Evolutionary conservation across 164 flowering plant species (phyloP).

Genomic region (Berberis vulgaris): DNA sequence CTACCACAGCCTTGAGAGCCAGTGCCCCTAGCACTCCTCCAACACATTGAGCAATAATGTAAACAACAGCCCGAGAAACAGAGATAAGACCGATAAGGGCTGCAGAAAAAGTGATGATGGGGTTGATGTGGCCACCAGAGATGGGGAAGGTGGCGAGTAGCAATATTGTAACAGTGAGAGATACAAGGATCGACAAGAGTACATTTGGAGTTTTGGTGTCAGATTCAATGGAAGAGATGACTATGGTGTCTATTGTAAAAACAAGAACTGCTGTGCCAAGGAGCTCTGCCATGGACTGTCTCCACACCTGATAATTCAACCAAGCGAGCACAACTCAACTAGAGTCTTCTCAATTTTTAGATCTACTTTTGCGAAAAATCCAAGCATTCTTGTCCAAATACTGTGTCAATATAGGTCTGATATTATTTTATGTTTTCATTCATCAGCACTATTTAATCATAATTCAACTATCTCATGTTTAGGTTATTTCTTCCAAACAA

Average conservation of each 20-base stretch:
- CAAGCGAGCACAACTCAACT: background rate
- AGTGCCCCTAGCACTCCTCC: background rate
- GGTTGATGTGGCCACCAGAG: slow-evolving; percentile 63
- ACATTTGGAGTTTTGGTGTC: slow-evolving; percentile 33
- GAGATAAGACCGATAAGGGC: slow-evolving; percentile 41
- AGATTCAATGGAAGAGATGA: slow-evolving; percentile 38
- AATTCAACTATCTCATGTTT: too few species aligned
- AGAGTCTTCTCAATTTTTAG: too few species aligned
- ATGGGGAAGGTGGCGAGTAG: slow-evolving; percentile 41
- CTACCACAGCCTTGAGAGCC: background rate
- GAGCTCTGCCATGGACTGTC: slow-evolving; percentile 48
- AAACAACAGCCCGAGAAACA: background rate
- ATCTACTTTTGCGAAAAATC: too few species aligned
- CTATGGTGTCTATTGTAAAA: slow-evolving; percentile 42
- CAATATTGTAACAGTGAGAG: slow-evolving; percentile 29
- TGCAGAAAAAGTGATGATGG: slow-evolving; percentile 38
- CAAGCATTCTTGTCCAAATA: too few species aligned
- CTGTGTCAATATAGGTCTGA: too few species aligned
- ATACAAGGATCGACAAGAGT: slow-evolving; percentile 24
- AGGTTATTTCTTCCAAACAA: too few species aligned
- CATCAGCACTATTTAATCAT: too few species aligned
- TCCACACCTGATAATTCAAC: slow-evolving; percentile 35
- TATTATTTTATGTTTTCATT: too few species aligned
- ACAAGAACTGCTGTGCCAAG: slow-evolving; percentile 43
- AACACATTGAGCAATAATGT: background rate